phyloP scores from a whole-genome alignment of 225 moss, liverwort and hornwort species.

The Rhytidiadelphus loreus region DNA sequence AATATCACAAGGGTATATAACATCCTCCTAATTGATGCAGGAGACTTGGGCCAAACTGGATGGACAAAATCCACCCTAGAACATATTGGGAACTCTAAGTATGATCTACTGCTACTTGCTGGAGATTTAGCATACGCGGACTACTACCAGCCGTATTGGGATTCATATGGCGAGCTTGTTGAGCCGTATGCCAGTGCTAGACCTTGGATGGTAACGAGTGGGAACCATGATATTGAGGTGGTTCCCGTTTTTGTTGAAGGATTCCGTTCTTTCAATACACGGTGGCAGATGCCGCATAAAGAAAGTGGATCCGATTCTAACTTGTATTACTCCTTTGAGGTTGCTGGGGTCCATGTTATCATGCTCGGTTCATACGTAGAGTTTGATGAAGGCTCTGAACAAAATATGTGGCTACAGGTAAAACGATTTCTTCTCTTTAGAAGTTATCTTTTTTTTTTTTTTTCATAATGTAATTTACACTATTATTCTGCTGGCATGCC shows the following conservation, averaged over 20 bases:
- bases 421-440: not conserved
- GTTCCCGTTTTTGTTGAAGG: slow-evolving; percentile 50
- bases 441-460: not conserved
- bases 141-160: slow-evolving; percentile 88
- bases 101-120: slow-evolving; percentile 58
- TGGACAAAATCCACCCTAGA: slow-evolving; percentile 71
- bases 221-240: slow-evolving; percentile 78
- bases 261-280: slow-evolving; percentile 68
- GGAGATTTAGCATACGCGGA: slow-evolving; percentile 90
- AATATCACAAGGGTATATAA: not conserved
- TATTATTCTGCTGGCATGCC: not conserved
- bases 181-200: slow-evolving; percentile 60
- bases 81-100: slow-evolving; percentile 45
- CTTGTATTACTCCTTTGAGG: slow-evolving; percentile 84
- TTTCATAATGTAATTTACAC: not conserved
- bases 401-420: slow-evolving; percentile 75
- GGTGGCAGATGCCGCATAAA: slow-evolving; percentile 77
- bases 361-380: slow-evolving; percentile 80
- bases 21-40: slow-evolving; percentile 11
- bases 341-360: slow-evolving; percentile 78
- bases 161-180: slow-evolving; percentile 75
- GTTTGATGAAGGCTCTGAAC: slow-evolving; percentile 36
- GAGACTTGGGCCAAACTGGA: slow-evolving; percentile 78
- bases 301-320: slow-evolving; percentile 83
- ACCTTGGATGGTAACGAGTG: slow-evolving; percentile 90